These are phyloP conservation scores for Inonotus obliquus DNA, from an alignment of 1,284 basidiomycete genomes.

Conservation along the genomic window DNA sequence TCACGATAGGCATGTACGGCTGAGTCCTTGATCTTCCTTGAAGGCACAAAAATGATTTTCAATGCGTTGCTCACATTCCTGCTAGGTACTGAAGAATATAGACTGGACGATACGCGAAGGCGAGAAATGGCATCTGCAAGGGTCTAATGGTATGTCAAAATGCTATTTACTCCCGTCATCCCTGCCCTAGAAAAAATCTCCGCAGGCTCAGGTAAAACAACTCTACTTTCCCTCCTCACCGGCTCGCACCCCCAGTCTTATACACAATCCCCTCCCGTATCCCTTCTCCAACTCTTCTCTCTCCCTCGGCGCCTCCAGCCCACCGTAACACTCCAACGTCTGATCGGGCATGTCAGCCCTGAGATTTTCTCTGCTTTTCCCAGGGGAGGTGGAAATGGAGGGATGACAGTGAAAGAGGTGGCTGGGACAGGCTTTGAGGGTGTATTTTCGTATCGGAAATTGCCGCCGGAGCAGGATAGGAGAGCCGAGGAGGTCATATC, in stretches of 20 bases:
- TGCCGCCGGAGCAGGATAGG: conserved; percentile 38
- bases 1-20: conserved; percentile 49
- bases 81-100: conserved; percentile 71
- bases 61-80: no score
- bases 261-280: conserved; percentile 53
- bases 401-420: conserved; percentile 70
- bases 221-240: conserved; percentile 85
- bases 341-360: conserved; percentile 81
- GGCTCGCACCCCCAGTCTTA: conserved; percentile 96
- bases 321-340: conserved; percentile 49
- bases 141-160: conserved; percentile 65
- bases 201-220: conserved; percentile 91
- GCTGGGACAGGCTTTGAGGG: conserved; percentile 85
- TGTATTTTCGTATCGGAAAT: conserved; percentile 58
- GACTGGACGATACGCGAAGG: conserved; percentile 78
- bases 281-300: conserved; percentile 67
- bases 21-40: no score
- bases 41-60: no score
- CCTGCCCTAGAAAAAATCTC: neutral
- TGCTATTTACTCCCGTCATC: neutral
- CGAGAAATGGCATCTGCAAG: conserved; percentile 84
- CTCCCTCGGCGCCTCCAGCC: conserved; percentile 60
- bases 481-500: conserved; percentile 47
- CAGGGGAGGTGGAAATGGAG: conserved; percentile 44
- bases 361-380: conserved; percentile 93